Evolutionary conservation across 768 basidiomycete genomes (phyloP), one percentile per base, ranked within the genome.

Genomic region (Ramaria sp.): DNA sequence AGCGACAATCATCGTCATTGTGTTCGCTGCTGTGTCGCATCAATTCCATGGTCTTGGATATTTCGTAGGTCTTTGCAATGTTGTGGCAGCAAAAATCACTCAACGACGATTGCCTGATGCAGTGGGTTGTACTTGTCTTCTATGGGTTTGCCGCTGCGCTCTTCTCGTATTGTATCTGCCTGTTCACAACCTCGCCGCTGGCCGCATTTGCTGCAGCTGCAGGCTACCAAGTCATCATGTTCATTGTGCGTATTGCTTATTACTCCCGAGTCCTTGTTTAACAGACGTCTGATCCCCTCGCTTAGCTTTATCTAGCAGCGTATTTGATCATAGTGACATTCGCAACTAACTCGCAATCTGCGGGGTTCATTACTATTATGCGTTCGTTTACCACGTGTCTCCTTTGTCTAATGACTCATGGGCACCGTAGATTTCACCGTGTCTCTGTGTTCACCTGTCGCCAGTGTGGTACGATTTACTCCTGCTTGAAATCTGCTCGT

Each of bases 271-370:
- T 15, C 31, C 7, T 1, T 4, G 19, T 45, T 4, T 11, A 13
- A 17, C 2, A n/a, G n/a, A n/a, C n/a, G n/a, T n/a, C n/a, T n/a
- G n/a, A 20, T 61, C 48, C 54, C 46, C 11, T 39, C 20, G 20
- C 47, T 27, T 46, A 86, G 84, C 62, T 85, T 17, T 87, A 85
- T 62, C 66, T 87, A 20, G 75, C 80, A 19, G 80, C 75, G 0
- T 88, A 89, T 65, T 74, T 91, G 7, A 72, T 90, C 22, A 81
- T 81, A 3, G 71, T 88, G 34, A 89, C 88, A 0, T 91, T 84
- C 63, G 86, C 83, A 30, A 79, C 79, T 64, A 77, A 77, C 1
- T 76, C 81, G 0, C 70, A 75, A 58, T 79, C 83, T 6, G 68
- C 59, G 17, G 60, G 66, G 7, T 75, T 83, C 43, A 80, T 88